Evolutionary conservation across 2,329 filamentous ascomycete species (phyloP).

Genomic region (Diaporthe vaccinii): DNA sequence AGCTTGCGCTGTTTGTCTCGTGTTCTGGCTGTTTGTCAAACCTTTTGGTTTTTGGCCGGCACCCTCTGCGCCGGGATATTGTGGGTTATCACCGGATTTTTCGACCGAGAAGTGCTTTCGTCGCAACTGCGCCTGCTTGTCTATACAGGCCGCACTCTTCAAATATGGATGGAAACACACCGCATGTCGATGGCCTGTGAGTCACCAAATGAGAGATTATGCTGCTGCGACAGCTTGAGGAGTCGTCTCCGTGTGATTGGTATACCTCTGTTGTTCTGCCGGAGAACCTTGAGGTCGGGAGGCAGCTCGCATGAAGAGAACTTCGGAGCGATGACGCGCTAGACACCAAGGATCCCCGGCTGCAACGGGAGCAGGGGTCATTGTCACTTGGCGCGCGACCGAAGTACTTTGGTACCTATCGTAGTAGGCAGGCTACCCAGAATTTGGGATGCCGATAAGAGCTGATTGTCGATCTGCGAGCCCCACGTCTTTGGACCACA

Average conservation of each 20-base stretch:
- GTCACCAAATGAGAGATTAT: conserved; percentile 17
- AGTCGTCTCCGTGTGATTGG: conserved; percentile 30
- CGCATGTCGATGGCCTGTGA: not conserved
- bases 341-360: conserved; percentile 32
- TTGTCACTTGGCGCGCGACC: not conserved
- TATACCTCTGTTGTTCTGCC: conserved; percentile 16
- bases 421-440: not conserved
- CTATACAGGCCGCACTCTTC: conserved; percentile 8
- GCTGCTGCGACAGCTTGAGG: conserved; percentile 27
- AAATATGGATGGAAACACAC: not conserved
- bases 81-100: conserved; percentile 28
- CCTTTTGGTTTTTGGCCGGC: not conserved
- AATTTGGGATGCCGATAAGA: conserved; percentile 28
- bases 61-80: not conserved
- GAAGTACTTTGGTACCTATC: not conserved
- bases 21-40: not conserved
- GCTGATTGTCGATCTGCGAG: conserved; percentile 28
- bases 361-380: conserved; percentile 5
- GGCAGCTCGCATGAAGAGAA: conserved; percentile 38
- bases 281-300: conserved; percentile 32
- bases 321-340: conserved; percentile 40
- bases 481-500: conserved; percentile 32
- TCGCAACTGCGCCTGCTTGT: not conserved
- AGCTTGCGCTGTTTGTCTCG: not conserved
- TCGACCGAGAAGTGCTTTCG: conserved; percentile 10